Percentiles rank a stretch among this genome's conserved stretches.
Evolutionary conservation across 257 asterid genomes (phyloP).

Genomic region (Gentiana macrophylla): DNA sequence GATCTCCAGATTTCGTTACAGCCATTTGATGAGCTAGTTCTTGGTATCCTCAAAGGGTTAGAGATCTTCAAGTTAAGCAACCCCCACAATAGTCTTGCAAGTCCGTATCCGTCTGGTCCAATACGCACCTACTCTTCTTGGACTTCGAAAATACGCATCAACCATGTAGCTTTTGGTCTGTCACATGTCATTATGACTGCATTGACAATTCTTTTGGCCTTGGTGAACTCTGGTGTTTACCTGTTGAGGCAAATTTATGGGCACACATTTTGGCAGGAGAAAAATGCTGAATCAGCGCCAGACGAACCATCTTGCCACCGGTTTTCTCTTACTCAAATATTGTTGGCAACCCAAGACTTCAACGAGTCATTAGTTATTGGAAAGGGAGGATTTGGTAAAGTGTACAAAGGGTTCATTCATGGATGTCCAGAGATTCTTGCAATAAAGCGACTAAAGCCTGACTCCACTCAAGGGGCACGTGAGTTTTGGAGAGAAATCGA

Average conservation of each 20-base stretch:
- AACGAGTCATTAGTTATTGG: too few relatives aligned
- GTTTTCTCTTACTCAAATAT: conserved; percentile 4
- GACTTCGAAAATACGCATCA: neutral
- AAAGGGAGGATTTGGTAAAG: too few relatives aligned
- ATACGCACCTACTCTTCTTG: neutral
- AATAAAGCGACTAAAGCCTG: too few relatives aligned
- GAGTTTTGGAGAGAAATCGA: too few relatives aligned
- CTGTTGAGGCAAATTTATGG: neutral
- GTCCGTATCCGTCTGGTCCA: conserved; percentile 1
- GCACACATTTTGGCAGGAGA: neutral
- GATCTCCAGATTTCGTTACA: conserved; percentile 1
- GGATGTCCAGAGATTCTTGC: too few relatives aligned
- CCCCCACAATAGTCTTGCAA: conserved; percentile 8
- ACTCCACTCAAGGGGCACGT: too few relatives aligned
- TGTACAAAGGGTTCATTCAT: too few relatives aligned
- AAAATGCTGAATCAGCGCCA: neutral
- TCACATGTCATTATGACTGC: neutral
- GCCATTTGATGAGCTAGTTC: neutral
- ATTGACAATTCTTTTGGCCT: neutral
- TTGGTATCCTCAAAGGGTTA: conserved; percentile 3
- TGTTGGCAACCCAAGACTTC: conserved; percentile 1
- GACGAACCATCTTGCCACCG: neutral
- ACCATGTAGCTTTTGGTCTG: neutral
- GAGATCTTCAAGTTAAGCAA: conserved; percentile 13
- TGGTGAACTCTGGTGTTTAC: neutral